phyloP scores from a whole-genome alignment of 805 yeast species.

The Spathaspora sp. region DNA sequence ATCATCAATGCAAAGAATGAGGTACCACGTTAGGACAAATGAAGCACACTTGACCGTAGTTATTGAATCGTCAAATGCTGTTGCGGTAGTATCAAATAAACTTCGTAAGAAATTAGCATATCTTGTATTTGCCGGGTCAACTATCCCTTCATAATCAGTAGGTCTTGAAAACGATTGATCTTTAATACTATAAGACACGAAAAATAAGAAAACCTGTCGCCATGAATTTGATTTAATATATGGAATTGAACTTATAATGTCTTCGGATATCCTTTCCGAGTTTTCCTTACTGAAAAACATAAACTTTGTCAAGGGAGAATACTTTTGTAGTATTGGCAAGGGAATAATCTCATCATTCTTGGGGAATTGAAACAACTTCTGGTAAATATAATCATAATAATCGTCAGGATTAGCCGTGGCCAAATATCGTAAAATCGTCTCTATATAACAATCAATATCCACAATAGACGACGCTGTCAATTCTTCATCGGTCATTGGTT shows the following conservation, averaged over 20 bases:
- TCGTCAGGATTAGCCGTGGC: constrained; percentile 34
- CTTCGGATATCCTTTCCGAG: constrained; percentile 18
- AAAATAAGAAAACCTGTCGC: constrained; percentile 33
- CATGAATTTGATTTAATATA: constrained; percentile 29
- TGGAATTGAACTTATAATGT: constrained; percentile 20
- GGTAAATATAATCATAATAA: constrained; percentile 23
- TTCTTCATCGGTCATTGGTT: constrained; percentile 5
- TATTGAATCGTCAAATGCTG: constrained; percentile 25
- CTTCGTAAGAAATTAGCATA: constrained; percentile 21
- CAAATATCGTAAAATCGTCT: constrained; percentile 27
- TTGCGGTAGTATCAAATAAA: constrained; percentile 29
- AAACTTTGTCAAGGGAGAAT: constrained; percentile 31
- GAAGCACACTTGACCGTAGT: constrained; percentile 12
- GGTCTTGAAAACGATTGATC: constrained; percentile 37
- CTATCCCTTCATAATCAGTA: constrained; percentile 25
- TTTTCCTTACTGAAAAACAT: constrained; percentile 25
- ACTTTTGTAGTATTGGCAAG: constrained; percentile 21
- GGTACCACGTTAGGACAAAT: constrained; percentile 29
- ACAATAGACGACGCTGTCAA: constrained; percentile 10
- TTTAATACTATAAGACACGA: constrained; percentile 26
- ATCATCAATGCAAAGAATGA: constrained; percentile 31
- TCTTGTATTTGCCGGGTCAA: constrained; percentile 16
- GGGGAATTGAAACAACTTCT: constrained; percentile 22
- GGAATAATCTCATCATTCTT: constrained; percentile 26
- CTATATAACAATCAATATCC: constrained; percentile 32